phyloP scores from a whole-genome alignment of 768 basidiomycete genomes.

The Mycena venus region DNA sequence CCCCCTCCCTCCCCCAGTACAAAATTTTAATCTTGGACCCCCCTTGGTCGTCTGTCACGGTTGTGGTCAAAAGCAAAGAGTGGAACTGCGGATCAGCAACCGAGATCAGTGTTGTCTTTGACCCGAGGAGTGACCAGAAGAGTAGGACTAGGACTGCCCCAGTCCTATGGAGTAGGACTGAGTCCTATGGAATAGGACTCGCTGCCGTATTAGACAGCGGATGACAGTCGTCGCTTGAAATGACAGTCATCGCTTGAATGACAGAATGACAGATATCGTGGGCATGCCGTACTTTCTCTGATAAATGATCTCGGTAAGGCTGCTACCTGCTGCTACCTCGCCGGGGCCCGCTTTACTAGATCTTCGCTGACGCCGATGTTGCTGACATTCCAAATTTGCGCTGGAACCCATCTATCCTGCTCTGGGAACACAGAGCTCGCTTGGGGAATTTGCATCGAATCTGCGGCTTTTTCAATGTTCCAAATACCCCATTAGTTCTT shows the following conservation, averaged over 20 bases:
- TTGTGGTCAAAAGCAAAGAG: too few species aligned
- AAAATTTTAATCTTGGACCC: too few species aligned
- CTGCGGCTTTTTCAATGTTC: slow-evolving; percentile 1
- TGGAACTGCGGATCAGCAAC: too few species aligned
- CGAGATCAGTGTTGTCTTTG: too few species aligned
- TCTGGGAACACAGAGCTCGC: neutral
- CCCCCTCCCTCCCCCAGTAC: too few species aligned
- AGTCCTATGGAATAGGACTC: neutral
- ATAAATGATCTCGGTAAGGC: neutral
- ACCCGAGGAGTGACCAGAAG: neutral
- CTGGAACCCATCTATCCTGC: neutral
- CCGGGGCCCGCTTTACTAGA: slow-evolving; percentile 1
- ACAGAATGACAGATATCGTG: neutral
- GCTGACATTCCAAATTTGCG: neutral
- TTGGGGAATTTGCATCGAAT: neutral
- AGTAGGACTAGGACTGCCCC: too few species aligned
- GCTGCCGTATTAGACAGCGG: neutral
- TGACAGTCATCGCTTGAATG: neutral
- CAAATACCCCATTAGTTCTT: slow-evolving; percentile 2
- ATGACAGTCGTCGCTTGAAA: neutral
- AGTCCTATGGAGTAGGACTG: neutral
- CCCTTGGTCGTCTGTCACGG: too few species aligned
- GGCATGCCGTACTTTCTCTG: neutral
- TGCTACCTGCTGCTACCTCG: neutral
- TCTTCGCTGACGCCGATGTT: neutral